These are phyloP conservation scores for Lenwebbia sp. DNA, from an alignment of 345 rosid species.

Conservation along the genomic window DNA sequence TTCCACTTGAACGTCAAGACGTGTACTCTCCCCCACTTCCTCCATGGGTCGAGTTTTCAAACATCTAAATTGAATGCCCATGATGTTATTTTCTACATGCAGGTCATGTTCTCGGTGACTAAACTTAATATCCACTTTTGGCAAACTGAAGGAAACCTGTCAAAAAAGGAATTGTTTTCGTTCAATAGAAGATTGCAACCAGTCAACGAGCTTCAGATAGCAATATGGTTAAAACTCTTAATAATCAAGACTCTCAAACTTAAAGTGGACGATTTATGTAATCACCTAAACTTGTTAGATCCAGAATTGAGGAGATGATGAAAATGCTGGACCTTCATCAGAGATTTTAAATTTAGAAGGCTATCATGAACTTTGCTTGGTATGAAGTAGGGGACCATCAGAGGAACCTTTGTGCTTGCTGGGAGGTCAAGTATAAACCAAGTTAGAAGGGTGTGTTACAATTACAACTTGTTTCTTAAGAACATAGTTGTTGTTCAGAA, in stretches of 20 bases:
- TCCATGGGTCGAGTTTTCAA: constrained; percentile 59
- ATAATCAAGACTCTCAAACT: background rate
- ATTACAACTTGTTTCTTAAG: background rate
- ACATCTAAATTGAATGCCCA: constrained; percentile 68
- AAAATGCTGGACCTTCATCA: background rate
- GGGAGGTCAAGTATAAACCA: background rate
- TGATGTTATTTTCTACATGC: constrained; percentile 64
- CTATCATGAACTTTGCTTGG: background rate
- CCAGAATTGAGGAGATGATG: background rate
- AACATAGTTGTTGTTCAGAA: background rate
- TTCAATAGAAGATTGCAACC: background rate
- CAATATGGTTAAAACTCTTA: background rate
- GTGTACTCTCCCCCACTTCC: constrained; percentile 89
- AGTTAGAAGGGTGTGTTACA: background rate
- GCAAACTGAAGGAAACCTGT: constrained; percentile 68
- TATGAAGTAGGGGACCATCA: background rate
- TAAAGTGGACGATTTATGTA: background rate
- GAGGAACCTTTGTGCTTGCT: background rate
- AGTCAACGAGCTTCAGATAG: background rate
- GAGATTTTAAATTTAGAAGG: background rate
- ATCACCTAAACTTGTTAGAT: background rate
- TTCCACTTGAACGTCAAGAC: constrained; percentile 86
- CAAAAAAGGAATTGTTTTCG: constrained; percentile 6
- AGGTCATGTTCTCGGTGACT: constrained; percentile 56
- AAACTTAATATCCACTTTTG: constrained; percentile 78